These are phyloP conservation scores for Cyberlindnera amylophila DNA, from an alignment of 805 yeast genomes.

Conservation along the genomic window DNA sequence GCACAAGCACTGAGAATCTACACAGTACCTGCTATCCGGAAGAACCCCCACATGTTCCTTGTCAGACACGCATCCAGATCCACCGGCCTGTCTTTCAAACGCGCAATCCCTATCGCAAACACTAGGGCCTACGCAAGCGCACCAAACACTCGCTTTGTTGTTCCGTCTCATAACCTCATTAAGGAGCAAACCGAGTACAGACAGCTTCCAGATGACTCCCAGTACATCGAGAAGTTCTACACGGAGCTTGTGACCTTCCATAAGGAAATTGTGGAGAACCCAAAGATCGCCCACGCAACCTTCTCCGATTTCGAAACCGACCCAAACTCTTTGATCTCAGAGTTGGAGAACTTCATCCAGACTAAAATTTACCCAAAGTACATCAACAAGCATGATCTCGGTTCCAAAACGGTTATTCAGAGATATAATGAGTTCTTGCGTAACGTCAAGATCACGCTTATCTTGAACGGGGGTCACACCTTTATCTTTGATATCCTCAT, in stretches of 20 bases:
- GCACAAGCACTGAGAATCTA: not conserved
- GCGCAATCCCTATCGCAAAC: not conserved
- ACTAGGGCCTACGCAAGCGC: constrained; percentile 14
- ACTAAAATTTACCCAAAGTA: constrained; percentile 27
- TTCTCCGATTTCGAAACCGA: constrained; percentile 38
- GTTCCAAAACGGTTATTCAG: constrained; percentile 21
- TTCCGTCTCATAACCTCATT: constrained; percentile 17
- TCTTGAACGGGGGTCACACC: constrained; percentile 55
- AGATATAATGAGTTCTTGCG: constrained; percentile 35
- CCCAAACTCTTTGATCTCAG: constrained; percentile 37
- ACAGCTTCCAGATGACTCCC: constrained; percentile 52
- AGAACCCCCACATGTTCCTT: not conserved
- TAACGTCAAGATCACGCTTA: constrained; percentile 40
- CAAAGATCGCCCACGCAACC: constrained; percentile 22
- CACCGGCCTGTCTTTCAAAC: not conserved
- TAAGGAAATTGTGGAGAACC: constrained; percentile 25
- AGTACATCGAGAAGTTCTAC: constrained; percentile 47
- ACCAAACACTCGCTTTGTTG: constrained; percentile 13
- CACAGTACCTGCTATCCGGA: not conserved
- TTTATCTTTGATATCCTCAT: constrained; percentile 52
- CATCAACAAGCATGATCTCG: constrained; percentile 10
- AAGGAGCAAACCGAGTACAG: constrained; percentile 33
- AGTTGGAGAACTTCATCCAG: constrained; percentile 37
- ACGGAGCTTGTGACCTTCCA: constrained; percentile 36
- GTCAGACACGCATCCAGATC: not conserved